Evolutionary conservation across 345 rosid genomes (phyloP).

Genomic region (Carallia brachiata): DNA sequence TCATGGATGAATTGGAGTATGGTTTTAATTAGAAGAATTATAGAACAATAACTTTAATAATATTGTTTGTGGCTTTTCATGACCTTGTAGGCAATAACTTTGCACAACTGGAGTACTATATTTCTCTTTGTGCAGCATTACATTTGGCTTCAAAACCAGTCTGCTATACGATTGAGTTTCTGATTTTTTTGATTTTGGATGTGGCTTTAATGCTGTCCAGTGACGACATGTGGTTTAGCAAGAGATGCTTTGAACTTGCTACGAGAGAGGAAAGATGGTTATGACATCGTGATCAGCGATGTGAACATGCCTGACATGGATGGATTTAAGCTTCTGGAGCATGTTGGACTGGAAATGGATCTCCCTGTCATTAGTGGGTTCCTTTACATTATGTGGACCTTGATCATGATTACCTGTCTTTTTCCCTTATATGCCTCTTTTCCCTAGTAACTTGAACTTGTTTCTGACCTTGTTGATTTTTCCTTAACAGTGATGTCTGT

Average conservation of each 20-base stretch:
- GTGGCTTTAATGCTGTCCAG: constrained; percentile 34
- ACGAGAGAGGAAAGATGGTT: constrained; percentile 86
- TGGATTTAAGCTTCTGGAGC: constrained; percentile 93
- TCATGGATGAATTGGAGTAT: neutral
- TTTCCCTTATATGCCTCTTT: constrained; percentile 1
- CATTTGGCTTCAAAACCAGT: neutral
- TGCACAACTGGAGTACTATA: neutral
- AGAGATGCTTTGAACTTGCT: constrained; percentile 78
- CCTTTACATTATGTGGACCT: constrained; percentile 24
- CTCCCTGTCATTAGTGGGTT: constrained; percentile 93
- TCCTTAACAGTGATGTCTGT: constrained; percentile 83
- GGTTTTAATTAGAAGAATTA: neutral
- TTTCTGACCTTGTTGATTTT: constrained; percentile 27
- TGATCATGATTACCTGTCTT: constrained; percentile 13
- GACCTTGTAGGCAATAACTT: neutral
- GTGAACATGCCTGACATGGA: constrained; percentile 99
- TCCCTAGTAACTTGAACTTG: constrained; percentile 1
- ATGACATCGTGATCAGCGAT: constrained; percentile 89
- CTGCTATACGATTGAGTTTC: constrained; percentile 1
- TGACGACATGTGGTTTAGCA: constrained; percentile 84
- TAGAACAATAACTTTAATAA: no score
- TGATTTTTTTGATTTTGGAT: constrained; percentile 17
- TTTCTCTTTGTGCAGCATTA: neutral
- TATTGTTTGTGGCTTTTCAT: neutral
- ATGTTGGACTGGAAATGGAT: constrained; percentile 93